Evolutionary conservation across 164 flowering plant species (phyloP), one percentile per base, ranked within the genome.

Genomic region (Warburgia ugandensis): DNA sequence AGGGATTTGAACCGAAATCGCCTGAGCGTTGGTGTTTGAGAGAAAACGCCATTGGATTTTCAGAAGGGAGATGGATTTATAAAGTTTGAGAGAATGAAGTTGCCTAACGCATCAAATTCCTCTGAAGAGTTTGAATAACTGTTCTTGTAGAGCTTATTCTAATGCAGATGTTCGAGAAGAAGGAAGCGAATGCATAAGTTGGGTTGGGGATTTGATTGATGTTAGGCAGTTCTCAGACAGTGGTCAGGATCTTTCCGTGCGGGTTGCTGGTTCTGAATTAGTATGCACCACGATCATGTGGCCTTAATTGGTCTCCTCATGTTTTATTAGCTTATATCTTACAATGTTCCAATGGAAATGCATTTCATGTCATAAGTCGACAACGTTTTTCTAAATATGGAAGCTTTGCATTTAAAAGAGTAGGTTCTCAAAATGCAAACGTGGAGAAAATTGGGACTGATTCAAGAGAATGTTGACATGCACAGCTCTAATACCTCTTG

Each of bases 91-190:
- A 46, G 22, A 13, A 29, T 44, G 28, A 55, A 55, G 45, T 16
- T 62, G 40, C 60, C 56, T 8, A 48, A 55, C 11, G 45, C 43
- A 10, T 28, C 27, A 17, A 0, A 11, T 1, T 1, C 44, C 17
- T 51, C 38, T 30, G 21, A 29, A 12, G 12, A 69, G 74, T 56
- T 12, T 55, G 52, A 59, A 38, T 23, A 67, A 67, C 38, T 69
- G 77, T 49, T 54, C 63, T 29, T 73, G 77, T 32, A 50, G 20
- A 19, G 74, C 77, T 38, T 73, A 66, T 39, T 17, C 77, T 0
- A 50, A 26, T 38, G n/a, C 48, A 1, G 41, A 69, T 46, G 38
- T 51, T 10, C 28, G 32, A 1, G 45, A 32, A 5, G 68, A 63
- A 21, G 51, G 57, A 50, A 11, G 45, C 29, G 1, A 70, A 4